Percentiles rank a stretch among this genome's conserved stretches.
phyloP scores from a whole-genome alignment of 2,329 filamentous ascomycete species.

The Escovopsis sp. region DNA sequence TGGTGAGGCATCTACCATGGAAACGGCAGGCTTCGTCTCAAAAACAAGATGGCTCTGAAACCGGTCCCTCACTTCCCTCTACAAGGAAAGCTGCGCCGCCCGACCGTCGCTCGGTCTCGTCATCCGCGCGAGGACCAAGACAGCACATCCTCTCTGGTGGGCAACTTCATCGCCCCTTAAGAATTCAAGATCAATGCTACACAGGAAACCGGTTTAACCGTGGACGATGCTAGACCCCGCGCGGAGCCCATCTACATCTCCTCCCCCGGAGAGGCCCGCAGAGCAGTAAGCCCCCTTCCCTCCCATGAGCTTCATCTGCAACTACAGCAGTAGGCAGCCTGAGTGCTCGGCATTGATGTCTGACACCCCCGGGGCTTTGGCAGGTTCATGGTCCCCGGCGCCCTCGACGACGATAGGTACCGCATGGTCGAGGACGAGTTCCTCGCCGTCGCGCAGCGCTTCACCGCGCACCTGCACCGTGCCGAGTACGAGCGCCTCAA shows the following conservation, averaged over 20 bases:
- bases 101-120: no score
- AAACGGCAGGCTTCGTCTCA: not conserved
- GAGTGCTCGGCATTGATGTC: not conserved
- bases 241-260: constrained; percentile 35
- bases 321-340: not conserved
- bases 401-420: constrained; percentile 55
- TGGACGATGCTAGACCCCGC: constrained; percentile 6
- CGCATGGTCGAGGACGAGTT: constrained; percentile 82
- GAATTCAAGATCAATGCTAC: no score
- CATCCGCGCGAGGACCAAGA: constrained; percentile 6
- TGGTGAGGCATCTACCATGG: constrained; percentile 1
- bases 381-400: constrained; percentile 50
- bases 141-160: not conserved
- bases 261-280: constrained; percentile 30
- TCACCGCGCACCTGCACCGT: constrained; percentile 63
- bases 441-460: constrained; percentile 47
- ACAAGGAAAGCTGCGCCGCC: no score
- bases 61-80: no score
- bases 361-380: not conserved
- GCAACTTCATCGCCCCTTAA: not conserved
- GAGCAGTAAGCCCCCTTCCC: constrained; percentile 24
- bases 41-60: no score
- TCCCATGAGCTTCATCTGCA: not conserved
- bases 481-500: constrained; percentile 61
- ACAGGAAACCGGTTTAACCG: no score